These are phyloP conservation scores for Blumeriella jaapii DNA, from an alignment of 2,329 filamentous ascomycete species.

Conservation along the genomic window DNA sequence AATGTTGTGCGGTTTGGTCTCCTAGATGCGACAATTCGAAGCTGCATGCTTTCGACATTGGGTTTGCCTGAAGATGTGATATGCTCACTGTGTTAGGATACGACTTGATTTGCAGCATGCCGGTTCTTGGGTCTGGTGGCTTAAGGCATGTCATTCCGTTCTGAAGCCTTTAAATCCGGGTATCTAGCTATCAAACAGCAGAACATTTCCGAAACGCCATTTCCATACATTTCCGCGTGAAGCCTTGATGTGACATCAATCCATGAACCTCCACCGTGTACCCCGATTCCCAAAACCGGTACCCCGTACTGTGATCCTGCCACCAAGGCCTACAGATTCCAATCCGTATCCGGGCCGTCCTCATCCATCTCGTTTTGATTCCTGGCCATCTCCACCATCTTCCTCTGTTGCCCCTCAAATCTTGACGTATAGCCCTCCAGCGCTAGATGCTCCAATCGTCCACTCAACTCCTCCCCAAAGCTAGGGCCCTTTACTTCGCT, in stretches of 20 bases:
- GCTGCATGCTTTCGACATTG: background rate
- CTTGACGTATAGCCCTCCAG: constrained; percentile 25
- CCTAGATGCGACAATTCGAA: background rate
- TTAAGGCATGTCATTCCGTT: no score
- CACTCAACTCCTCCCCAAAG: constrained; percentile 27
- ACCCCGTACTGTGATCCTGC: background rate
- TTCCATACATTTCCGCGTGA: no score
- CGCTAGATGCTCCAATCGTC: constrained; percentile 23
- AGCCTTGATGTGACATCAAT: no score
- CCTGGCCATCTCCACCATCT: constrained; percentile 10
- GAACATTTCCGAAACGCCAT: no score
- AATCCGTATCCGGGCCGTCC: constrained; percentile 18
- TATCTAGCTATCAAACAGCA: no score
- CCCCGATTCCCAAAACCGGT: constrained; percentile 1
- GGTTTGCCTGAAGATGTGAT: background rate
- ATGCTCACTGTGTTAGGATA: background rate
- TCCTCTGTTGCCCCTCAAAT: constrained; percentile 17
- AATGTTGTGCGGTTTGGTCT: background rate
- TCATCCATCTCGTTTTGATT: constrained; percentile 10
- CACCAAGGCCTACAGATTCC: constrained; percentile 17
- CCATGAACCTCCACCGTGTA: no score
- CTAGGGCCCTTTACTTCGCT: constrained; percentile 31
- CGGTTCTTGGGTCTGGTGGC: background rate
- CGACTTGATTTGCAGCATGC: background rate
- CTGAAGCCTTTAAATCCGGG: no score